A percentile compares a stretch with the other conserved stretches of the same genome.
These are phyloP conservation scores for Arxiozyma telluris DNA, from an alignment of 1,139 yeast species.

Conservation along the genomic window DNA sequence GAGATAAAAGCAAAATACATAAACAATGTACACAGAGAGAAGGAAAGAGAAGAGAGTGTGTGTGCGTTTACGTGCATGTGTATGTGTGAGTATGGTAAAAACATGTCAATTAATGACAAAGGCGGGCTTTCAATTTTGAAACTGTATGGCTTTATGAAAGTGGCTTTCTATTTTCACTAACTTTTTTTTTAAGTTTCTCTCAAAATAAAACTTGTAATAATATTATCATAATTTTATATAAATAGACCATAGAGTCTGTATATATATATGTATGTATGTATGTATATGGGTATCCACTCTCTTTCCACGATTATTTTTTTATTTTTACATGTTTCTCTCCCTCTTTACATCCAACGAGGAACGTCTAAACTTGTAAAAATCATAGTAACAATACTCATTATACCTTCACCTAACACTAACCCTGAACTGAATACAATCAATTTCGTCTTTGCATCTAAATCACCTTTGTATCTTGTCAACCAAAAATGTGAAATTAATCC, in stretches of 20 bases:
- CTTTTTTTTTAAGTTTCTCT: too few species aligned
- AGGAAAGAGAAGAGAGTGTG: too few species aligned
- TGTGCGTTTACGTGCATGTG: too few species aligned
- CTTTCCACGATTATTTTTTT: background rate
- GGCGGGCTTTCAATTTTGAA: too few species aligned
- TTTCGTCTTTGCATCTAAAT: constrained; percentile 42
- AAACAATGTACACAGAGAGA: too few species aligned
- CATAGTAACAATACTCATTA: constrained; percentile 77
- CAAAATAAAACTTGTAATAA: background rate
- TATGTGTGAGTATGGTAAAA: too few species aligned
- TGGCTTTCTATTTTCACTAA: too few species aligned
- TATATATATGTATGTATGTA: background rate
- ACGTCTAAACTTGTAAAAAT: constrained; percentile 54
- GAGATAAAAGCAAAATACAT: too few species aligned
- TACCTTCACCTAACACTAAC: constrained; percentile 86
- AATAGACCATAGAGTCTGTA: too few species aligned
- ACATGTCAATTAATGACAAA: too few species aligned
- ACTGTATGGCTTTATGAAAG: too few species aligned
- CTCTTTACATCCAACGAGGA: constrained; percentile 32
- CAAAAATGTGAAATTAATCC: constrained; percentile 66
- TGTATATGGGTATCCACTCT: background rate
- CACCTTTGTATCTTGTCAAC: constrained; percentile 36
- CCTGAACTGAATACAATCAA: constrained; percentile 89
- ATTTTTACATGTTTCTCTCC: too few species aligned
- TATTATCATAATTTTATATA: background rate